Evolutionary conservation across 495 filamentous ascomycete genomes (phyloP), one percentile per base, ranked within the genome.

Genomic region (Xylaria nigripes): DNA sequence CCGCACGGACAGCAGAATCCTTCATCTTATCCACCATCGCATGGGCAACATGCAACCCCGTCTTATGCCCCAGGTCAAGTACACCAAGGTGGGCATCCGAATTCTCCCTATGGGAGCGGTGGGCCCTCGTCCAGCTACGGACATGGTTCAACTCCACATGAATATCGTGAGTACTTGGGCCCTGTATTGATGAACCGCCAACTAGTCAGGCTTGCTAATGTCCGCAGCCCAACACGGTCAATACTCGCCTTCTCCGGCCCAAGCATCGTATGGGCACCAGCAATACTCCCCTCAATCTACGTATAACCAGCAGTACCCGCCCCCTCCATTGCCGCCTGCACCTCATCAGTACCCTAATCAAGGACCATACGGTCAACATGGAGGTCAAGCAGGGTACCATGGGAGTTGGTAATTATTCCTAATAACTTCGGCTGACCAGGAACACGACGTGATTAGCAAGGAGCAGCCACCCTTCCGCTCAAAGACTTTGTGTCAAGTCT

Each of bases 231-330:
- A 25, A 45, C 50, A 56, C 25, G 61, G 59, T 13, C 60, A 63
- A 25, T 56, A 60, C 12, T 56, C 52, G n/a, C 67, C 65, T 43
- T 56, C 54, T 19, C 56, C 54, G 53, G 56, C 56, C 4, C 62
- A 66, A 38, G 61, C 67, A 45, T 56, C 64, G 10, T 68, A 70
- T 25, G 51, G 51, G 23, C 58, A 61, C 27, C 67, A 68, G 51
- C 61, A 63, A 56, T 61, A 65, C 6, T 64, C 70, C 27, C 67
- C 67, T 43, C 63, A 66, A 24, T 62, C 59, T 45, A 59, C 63
- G 25, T 65, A 58, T 43, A 54, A 22, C 36, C 61, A 61, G 61
- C 50, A 68, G 48, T 52, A 65, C 56, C 60, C 57, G 15, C 60
- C 61, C 25, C 55, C 62, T 46, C 53, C 64, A 22, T 54, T 58